Conservation (phyloP, 495 filamentous ascomycete species). For the Podospora anserina region DNA sequence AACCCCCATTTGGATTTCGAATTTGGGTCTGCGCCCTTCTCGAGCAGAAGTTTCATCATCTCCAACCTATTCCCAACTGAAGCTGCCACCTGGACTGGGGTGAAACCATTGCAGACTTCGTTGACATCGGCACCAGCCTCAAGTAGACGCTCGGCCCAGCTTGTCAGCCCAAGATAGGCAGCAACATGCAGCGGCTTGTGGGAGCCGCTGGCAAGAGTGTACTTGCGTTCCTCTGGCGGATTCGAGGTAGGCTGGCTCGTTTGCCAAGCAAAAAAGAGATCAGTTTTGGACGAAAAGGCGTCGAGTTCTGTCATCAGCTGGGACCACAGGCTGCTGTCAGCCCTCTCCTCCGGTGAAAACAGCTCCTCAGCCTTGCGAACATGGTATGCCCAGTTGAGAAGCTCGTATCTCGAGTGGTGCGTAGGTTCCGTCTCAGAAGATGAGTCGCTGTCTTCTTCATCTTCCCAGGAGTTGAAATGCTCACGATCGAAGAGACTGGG, state of each 20-base stretch:
- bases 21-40: conserved; percentile 49
- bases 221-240: not conserved
- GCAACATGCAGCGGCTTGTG: conserved; percentile 23
- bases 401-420: conserved; percentile 19
- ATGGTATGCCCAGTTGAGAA: conserved; percentile 27
- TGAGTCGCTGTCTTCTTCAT: not conserved
- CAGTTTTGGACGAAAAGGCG: conserved; percentile 15
- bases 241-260: conserved; percentile 6
- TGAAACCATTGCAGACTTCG: conserved; percentile 25
- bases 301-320: conserved; percentile 26
- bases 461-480: not conserved
- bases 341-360: conserved; percentile 22
- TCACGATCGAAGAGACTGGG: not conserved
- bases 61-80: conserved; percentile 39
- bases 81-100: conserved; percentile 52
- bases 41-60: conserved; percentile 49
- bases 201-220: not conserved
- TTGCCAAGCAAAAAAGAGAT: conserved; percentile 23
- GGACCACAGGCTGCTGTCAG: conserved; percentile 14
- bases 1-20: not conserved
- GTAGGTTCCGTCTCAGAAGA: not conserved
- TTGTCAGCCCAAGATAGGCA: conserved; percentile 14
- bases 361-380: conserved; percentile 19
- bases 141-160: conserved; percentile 20
- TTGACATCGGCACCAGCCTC: conserved; percentile 19